Percentiles rank a stretch among this genome's conserved stretches.
Conservation (phyloP, 805 yeast genomes). For the Zygosaccharomyces bisporus region DNA sequence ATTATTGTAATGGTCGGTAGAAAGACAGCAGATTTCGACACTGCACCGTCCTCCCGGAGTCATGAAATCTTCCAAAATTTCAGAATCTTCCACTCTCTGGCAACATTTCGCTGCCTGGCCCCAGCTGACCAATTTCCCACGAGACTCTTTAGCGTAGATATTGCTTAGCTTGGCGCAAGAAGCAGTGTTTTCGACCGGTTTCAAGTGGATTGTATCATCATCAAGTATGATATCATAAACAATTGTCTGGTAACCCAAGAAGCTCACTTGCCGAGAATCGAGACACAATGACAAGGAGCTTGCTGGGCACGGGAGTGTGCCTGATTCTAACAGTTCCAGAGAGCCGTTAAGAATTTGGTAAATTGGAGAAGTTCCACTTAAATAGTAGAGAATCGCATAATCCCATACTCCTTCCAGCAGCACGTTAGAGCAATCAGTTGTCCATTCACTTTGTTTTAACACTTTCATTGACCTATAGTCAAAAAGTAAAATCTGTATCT, state of each 20-base stretch:
- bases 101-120: background rate
- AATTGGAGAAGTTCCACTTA: background rate
- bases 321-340: background rate
- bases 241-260: constrained; percentile 1
- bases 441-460: background rate
- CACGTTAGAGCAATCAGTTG: constrained; percentile 1
- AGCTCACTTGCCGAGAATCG: background rate
- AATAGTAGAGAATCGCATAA: background rate
- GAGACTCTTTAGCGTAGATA: background rate
- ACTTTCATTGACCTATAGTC: constrained; percentile 4
- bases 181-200: background rate
- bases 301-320: background rate
- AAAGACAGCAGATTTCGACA: background rate
- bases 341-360: background rate
- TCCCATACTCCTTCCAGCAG: constrained; percentile 1
- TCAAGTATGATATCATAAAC: constrained; percentile 4
- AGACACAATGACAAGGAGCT: background rate
- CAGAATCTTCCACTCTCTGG: background rate
- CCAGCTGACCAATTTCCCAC: background rate
- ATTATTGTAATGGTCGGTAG: background rate
- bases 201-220: background rate
- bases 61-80: constrained; percentile 4
- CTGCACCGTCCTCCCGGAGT: background rate
- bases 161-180: background rate
- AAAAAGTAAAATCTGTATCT: constrained; percentile 4